Conservation (phyloP, 1,284 basidiomycete genomes). For the Ustilago crameri region DNA sequence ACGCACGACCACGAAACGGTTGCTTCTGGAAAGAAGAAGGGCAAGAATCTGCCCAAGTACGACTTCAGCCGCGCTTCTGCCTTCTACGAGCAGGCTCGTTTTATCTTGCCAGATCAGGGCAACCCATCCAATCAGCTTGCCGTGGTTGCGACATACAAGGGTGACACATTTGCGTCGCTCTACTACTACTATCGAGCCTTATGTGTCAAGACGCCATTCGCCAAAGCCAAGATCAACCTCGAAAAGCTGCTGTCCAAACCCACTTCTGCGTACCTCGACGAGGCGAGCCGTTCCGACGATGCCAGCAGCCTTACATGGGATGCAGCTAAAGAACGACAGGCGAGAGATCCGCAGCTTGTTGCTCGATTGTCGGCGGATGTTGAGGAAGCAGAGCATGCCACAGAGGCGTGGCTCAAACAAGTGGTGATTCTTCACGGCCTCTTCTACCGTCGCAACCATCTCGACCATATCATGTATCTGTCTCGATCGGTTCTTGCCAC, state of each 20-base stretch:
- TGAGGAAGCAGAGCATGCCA: constrained; percentile 17
- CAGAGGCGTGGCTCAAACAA: constrained; percentile 37
- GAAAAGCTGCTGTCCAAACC: constrained; percentile 70
- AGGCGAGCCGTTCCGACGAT: constrained; percentile 19
- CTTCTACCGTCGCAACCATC: constrained; percentile 48
- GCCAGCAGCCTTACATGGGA: constrained; percentile 23
- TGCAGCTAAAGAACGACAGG: constrained; percentile 20
- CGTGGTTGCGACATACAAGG: constrained; percentile 84
- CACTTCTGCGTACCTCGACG: constrained; percentile 36
- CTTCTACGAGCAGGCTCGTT: constrained; percentile 62
- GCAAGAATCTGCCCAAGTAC: constrained; percentile 20
- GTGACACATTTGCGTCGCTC: constrained; percentile 82
- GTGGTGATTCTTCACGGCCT: constrained; percentile 60
- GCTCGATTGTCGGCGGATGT: constrained; percentile 23
- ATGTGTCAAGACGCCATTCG: constrained; percentile 85
- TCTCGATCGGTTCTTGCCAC: constrained; percentile 48
- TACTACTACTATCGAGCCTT: constrained; percentile 92
- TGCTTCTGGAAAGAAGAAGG: constrained; percentile 14
- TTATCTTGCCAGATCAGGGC: constrained; percentile 61
- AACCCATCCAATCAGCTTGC: constrained; percentile 96
- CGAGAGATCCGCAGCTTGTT: constrained; percentile 28
- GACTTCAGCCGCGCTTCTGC: constrained; percentile 57
- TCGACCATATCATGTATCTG: constrained; percentile 48
- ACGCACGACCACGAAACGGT: constrained; percentile 32
- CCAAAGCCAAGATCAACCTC: constrained; percentile 86